Evolutionary conservation across 805 yeast genomes (phyloP), one percentile per base, ranked within the genome.

Genomic region (Priceomyces fermenticarens): DNA sequence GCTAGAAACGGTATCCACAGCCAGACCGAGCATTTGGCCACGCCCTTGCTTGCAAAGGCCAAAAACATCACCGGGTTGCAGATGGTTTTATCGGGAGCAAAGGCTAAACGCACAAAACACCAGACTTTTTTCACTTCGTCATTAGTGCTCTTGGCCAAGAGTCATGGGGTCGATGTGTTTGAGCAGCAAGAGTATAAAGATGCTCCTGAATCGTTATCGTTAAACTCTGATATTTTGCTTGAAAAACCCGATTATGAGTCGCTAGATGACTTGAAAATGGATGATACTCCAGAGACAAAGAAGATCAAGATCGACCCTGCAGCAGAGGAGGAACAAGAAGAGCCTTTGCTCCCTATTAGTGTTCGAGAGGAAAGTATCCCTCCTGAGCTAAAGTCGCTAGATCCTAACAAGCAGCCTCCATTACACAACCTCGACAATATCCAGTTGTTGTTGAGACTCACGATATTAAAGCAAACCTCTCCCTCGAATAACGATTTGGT

Each of bases 41-140:
- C 73, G 15, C 79, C 81, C 6, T 70, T 78, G 3, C 64, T 86
- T 45, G 60, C 66, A 1, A 74, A 73, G 45, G 87, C 82, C 2
- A 75, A 78, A 33, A 72, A 75, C 10, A 55, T 83, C 9, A 79
- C 89, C 0, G 75, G 78, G 1, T 71, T 88, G 35, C 66, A 76
- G 37, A 76, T 83, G 48, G 76, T 83, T 0, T 64, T 91, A 35
- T 85, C 97, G 1, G 98, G 98, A 49, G 86, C 93, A 41, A 81
- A 81, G 51, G 97, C 96, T 8, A 84, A 81, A 57, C 73, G 93
- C 55, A 91, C 98, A 3, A 86, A 86, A 59, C 87, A 70, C 58
- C 98, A 91, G 63, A 73, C 73, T 36, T 73, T 70, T 27, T 78
- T 82, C n/a, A 77, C 83, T 17, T 77, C 96, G 0, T 80, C 88